Evolutionary conservation across 345 rosid species (phyloP), one percentile per base, ranked within the genome.

Genomic region (Camelina sativa): DNA sequence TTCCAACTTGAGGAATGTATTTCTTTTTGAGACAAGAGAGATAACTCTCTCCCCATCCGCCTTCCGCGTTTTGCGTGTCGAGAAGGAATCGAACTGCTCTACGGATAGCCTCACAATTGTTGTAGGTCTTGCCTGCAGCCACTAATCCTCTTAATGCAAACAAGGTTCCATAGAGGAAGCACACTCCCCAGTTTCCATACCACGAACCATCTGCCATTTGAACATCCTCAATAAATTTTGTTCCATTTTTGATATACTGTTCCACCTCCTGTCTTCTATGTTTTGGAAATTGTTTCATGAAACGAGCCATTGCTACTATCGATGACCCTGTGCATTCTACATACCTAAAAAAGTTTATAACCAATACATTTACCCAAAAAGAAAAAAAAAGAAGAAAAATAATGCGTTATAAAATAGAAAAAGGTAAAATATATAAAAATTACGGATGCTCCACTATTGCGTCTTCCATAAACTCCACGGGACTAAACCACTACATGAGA

Each of bases 151-250:
- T 6, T 0, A 53, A 32, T 1, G 58, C 34, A 23, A 53, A 53
- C 4, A 53, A 53, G 34, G 58, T 53, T 30, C 8, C 58, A 12
- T 53, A 53, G 16, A 53, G 25, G n/a, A 53, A 53, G 16, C 58
- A 53, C 8, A 23, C 58, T 23, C 34, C 58, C 34, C 58, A 53
- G 32, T 53, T 53, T 23, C 58, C 58, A 2, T 53, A 53, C 58
- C 58, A 53, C 3, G 58, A 53, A 53, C 58, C 58, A 53, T 53
- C 58, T 3, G 3, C 4, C 34, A 5, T 22, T 54, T 54, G 16
- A 32, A 54, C 0, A 11, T 6, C 8, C 8, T 54, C 58, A 0
- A 52, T 52, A 25, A 20, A 52, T 11, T 20, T 52, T 11, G 22
- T 12, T 46, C 40, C 40, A 8, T 37, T 38, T 9, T 9, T 38